A percentile compares a stretch with the other conserved stretches of the same genome.
phyloP scores from a whole-genome alignment of 352 stramenopile genomes.

The Phytopythium aichiense region DNA sequence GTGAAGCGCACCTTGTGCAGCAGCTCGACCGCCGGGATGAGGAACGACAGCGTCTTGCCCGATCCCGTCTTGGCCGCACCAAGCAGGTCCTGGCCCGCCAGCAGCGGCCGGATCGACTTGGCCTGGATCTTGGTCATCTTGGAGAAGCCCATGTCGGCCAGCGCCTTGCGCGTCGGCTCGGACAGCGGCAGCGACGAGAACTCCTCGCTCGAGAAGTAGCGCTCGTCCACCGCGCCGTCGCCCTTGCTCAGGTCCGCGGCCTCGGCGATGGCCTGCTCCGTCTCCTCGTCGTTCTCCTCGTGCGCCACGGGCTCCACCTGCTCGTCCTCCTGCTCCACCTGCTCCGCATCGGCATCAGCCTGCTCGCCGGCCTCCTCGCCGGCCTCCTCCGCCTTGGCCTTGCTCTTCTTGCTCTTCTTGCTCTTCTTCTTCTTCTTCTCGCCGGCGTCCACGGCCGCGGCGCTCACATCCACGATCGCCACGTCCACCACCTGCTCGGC shows the following conservation, averaged over 20 bases:
- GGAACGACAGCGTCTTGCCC: constrained; percentile 98
- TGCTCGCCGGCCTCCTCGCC: constrained; percentile 19
- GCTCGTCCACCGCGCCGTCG: constrained; percentile 49
- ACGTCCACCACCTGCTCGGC: constrained; percentile 11
- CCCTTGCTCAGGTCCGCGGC: constrained; percentile 27
- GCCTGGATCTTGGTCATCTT: constrained; percentile 98
- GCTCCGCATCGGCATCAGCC: constrained; percentile 21
- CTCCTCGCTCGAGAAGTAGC: constrained; percentile 86
- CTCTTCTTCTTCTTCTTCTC: constrained; percentile 40
- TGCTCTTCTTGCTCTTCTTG: constrained; percentile 23
- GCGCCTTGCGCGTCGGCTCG: constrained; percentile 84
- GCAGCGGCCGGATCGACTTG: constrained; percentile 94
- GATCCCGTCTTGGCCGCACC: constrained; percentile 97
- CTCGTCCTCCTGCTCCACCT: constrained; percentile 16
- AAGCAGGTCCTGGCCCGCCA: constrained; percentile 96
- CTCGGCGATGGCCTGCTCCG: constrained; percentile 51
- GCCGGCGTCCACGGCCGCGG: constrained; percentile 14
- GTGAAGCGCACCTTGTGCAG: constrained; percentile 97
- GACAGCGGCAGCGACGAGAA: constrained; percentile 92
- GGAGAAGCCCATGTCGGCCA: constrained; percentile 90
- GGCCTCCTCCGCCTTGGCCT: constrained; percentile 11
- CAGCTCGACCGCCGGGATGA: constrained; percentile 97
- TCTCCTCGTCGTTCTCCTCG: constrained; percentile 54
- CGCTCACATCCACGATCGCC: constrained; percentile 1
- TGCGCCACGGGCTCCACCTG: constrained; percentile 26